Evolutionary conservation across 2,329 filamentous ascomycete genomes (phyloP), one percentile per base, ranked within the genome.

Genomic region (Daldinia sp.): DNA sequence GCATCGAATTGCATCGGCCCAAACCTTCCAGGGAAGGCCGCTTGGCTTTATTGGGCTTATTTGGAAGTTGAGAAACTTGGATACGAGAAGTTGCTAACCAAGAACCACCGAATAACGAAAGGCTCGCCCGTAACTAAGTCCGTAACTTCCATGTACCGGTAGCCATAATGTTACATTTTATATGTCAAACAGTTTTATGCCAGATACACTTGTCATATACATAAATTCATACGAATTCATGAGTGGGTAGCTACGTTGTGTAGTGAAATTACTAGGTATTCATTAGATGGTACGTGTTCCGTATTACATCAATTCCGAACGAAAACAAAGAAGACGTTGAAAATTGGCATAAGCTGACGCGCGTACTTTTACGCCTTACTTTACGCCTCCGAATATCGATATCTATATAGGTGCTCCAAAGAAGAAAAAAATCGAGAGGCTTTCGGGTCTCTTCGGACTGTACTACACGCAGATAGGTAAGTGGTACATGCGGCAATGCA

Each of bases 11-110:
- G 53, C 47, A 30, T 48, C 53, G 51, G 49, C 41, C 63, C 52
- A 59, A 50, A 23, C 57, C 50, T 35, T 35, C 49, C 41, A 55
- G 29, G 63, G 63, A 56, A 62, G 32, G 49, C 25, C 52, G 49
- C 55, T 58, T 60, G 48, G 52, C 59, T 48, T 34, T 47, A 63
- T 63, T 60, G 62, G 62, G 60, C 59, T 48, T 34, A 51, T 65
- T 63, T 60, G 62, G 62, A 62, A 67, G 65, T 56, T 67, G 39
- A 30, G 52, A 66, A 67, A 63, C 62, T 65, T 61, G 65, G 64
- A 67, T 67, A 67, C 65, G 65, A 67, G 62, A 67, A 54, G 58
- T 53, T 48, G 53, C 63, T 61, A 66, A 52, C 32, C 50, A 48
- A 57, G 54, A 45, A 35, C 49, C 23, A 27, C 30, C 29, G 30